These are phyloP conservation scores for Ustilago bromivora DNA, from an alignment of 1,284 basidiomycete genomes.

Conservation along the genomic window DNA sequence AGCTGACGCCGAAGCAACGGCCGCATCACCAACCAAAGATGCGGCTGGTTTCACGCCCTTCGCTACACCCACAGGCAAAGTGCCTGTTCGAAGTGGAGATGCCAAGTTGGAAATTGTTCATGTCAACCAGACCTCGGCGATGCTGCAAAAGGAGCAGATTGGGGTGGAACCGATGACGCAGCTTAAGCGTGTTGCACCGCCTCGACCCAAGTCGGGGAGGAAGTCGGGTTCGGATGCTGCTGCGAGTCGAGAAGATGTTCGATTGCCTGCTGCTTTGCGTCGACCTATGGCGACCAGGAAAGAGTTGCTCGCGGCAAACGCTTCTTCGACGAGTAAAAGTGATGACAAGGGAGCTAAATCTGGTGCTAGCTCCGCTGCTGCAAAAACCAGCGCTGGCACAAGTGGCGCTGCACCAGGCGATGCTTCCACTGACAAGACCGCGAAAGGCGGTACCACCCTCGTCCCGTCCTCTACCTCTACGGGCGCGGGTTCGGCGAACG, in stretches of 20 bases:
- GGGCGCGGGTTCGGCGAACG: slow-evolving; percentile 16
- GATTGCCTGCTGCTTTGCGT: slow-evolving; percentile 34
- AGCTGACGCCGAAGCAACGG: slow-evolving; percentile 10
- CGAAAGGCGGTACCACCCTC: slow-evolving; percentile 8
- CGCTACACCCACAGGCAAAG: slow-evolving; percentile 40
- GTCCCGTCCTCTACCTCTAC: slow-evolving; percentile 15
- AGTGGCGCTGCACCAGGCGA: neutral
- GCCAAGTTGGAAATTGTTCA: slow-evolving; percentile 55
- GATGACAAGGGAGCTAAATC: slow-evolving; percentile 11
- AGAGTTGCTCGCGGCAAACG: slow-evolving; percentile 19
- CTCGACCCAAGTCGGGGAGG: slow-evolving; percentile 30
- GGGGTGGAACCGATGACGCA: slow-evolving; percentile 48
- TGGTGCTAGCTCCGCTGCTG: neutral
- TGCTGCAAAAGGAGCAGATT: slow-evolving; percentile 61
- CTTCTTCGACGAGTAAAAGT: neutral
- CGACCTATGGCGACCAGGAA: slow-evolving; percentile 24
- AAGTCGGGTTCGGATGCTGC: slow-evolving; percentile 20
- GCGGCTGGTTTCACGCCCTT: slow-evolving; percentile 19
- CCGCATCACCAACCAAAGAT: slow-evolving; percentile 6
- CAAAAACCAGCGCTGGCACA: neutral
- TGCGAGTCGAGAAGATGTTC: slow-evolving; percentile 16
- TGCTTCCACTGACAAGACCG: slow-evolving; percentile 11
- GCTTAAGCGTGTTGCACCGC: slow-evolving; percentile 31
- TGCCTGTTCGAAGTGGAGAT: slow-evolving; percentile 39
- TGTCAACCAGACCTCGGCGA: slow-evolving; percentile 63